These are phyloP conservation scores for Fragilaria crotonensis DNA, from an alignment of 108 stramenopile genomes.

Conservation along the genomic window DNA sequence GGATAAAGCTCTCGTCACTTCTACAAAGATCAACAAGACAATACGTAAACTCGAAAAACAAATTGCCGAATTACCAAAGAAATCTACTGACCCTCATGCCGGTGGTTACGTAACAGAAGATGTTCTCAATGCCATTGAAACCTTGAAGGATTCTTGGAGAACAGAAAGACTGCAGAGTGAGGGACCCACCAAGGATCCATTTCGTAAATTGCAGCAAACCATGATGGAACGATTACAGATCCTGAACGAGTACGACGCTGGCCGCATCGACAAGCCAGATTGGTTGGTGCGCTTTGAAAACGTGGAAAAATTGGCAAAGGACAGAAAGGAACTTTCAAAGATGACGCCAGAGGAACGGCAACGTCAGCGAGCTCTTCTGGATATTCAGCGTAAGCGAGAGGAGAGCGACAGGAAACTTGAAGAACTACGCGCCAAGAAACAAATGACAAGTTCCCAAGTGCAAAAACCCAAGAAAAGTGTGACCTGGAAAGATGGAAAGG, in stretches of 20 bases:
- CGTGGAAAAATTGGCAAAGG: not conserved
- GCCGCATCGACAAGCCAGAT: constrained; percentile 12
- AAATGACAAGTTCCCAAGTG: not conserved
- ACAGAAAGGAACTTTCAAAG: constrained; percentile 4
- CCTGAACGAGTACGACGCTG: constrained; percentile 12
- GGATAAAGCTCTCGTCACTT: constrained; percentile 33
- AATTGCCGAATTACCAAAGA: constrained; percentile 7
- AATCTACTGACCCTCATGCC: not conserved
- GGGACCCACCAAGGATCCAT: constrained; percentile 19
- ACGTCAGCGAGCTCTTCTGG: constrained; percentile 6
- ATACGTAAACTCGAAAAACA: constrained; percentile 33
- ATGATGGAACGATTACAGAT: constrained; percentile 15
- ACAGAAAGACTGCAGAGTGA: constrained; percentile 1
- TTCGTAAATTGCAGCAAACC: constrained; percentile 12
- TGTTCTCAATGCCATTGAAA: not conserved
- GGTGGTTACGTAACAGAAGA: not conserved
- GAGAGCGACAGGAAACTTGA: constrained; percentile 13
- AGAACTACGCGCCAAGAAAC: constrained; percentile 15
- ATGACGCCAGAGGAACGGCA: not conserved
- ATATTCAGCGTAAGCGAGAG: constrained; percentile 16
- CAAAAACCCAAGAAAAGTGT: constrained; percentile 15
- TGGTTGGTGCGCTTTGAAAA: constrained; percentile 21
- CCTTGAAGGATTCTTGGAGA: constrained; percentile 1
- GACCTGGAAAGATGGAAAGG: constrained; percentile 45
- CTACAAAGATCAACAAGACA: constrained; percentile 54